phyloP scores from a whole-genome alignment of 345 rosid genomes.

The Streptanthus diversifolius region DNA sequence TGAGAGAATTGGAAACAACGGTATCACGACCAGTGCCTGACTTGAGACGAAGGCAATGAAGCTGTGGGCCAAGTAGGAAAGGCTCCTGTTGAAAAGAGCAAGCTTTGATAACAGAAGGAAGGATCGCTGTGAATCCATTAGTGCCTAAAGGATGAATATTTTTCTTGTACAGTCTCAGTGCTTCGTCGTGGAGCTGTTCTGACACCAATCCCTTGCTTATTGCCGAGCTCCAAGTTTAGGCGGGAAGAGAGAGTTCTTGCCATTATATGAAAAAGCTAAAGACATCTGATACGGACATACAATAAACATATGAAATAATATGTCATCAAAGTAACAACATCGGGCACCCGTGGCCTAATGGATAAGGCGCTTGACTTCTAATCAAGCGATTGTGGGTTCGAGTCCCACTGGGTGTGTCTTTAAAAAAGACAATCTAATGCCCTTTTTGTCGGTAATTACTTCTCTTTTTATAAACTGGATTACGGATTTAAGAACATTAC shows the following conservation, averaged over 20 bases:
- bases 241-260: conserved; percentile 13
- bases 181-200: conserved; percentile 28
- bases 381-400: conserved; percentile 41
- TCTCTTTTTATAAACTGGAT: not conserved
- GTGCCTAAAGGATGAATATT: conserved; percentile 37
- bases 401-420: conserved; percentile 33
- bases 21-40: conserved; percentile 42
- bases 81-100: conserved; percentile 29
- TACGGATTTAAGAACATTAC: not conserved
- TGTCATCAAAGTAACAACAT: too few species aligned
- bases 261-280: not conserved
- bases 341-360: conserved; percentile 40
- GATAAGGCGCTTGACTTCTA: conserved; percentile 41
- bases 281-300: not conserved
- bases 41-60: conserved; percentile 43
- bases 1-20: conserved; percentile 46
- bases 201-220: conserved; percentile 39
- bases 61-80: conserved; percentile 37
- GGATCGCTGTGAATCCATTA: conserved; percentile 36
- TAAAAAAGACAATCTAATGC: too few species aligned
- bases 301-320: not conserved
- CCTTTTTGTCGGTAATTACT: too few species aligned
- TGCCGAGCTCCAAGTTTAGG: conserved; percentile 16
- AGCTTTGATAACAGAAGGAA: conserved; percentile 54
- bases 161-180: conserved; percentile 33